Base-by-base conservation (phyloP, 768 basidiomycete species). In the Pleurotus eryngii region DNA sequence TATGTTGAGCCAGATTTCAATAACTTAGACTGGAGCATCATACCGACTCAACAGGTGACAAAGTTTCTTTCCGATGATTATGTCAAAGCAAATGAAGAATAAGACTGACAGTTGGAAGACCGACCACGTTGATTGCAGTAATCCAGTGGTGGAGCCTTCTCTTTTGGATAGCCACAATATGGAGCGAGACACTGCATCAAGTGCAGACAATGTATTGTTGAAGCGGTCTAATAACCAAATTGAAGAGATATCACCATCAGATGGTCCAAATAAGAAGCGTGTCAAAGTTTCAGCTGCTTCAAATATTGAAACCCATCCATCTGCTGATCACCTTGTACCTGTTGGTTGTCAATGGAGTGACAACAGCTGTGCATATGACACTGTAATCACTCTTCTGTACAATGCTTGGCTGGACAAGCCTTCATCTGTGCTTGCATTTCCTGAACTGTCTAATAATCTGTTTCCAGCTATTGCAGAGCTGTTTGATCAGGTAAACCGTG, bases 281-380 rank as follows among this genome's bases (percentile, higher is more conserved):
- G 15, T 43, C 42, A 43, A 20, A 43, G 42, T n/a, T 43, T 20
- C 15, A 43, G 15, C 15, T 12, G 12, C 20, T 20, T 43, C n/a
- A 43, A 20, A 12, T 43, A 43, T 20, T 43, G 42, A 43, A 43
- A 43, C 8, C 15, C 27, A 51, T 46, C 35, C 55, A 17, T n/a
- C 48, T 18, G 39, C 15, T 27, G 17, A 50, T 30, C 18, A 17
- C 12, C 37, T 48, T 54, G 26, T 43, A 37, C 42, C 55, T 12
- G 42, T 35, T 8, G 64, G 64, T 17, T 55, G 60, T 42, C 39
- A 20, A 35, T 70, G 69, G 69, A 47, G 49, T 30, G 26, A 63
- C 18, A 66, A 68, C 38, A 72, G 70, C 40, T 73, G 70, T 63
- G 66, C 67, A 7, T 73, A 73, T 63, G 72, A 73, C 53, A n/a